Evolutionary conservation across 2,329 filamentous ascomycete species (phyloP), one percentile per base, ranked within the genome.

Genomic region (Penicillium sp.): DNA sequence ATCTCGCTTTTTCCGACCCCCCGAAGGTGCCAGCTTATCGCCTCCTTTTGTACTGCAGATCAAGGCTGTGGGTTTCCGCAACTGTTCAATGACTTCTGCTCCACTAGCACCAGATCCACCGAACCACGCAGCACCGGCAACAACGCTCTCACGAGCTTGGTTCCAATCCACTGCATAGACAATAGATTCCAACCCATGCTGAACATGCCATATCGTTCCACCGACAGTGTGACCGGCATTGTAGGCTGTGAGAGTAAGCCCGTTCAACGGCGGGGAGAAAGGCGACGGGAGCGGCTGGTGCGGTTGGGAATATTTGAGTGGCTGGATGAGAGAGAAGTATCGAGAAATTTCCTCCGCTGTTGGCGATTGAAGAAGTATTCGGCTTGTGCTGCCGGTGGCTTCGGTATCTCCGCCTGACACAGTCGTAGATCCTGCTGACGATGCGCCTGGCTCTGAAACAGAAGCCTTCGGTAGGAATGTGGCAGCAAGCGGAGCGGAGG

Each of bases 121-220:
- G 40, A 99, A 82, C 91, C 94, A 97, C 26, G 93, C 91, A 22
- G 94, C 94, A 60, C 93, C 93, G 0, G 93, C 87, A 57, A 96
- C 87, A 16, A 97, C 91, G 75, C 96, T 96, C 72, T 99, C 94
- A 64, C 91, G 86, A n/a, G 89, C 91, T 75, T 97, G 92, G 66
- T 97, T 97, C 94, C 94, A 99, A 69, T 97, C 93, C 17, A 97
- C 90, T 0, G 94, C 93, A 67, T 99, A 97, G 1, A 99, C 92
- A 40, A 99, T 93, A 0, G 92, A 97, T 73, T 99, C 94, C 69
- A 97, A 83, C 0, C 92, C 91, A 77, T 97, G 91, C 68, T 97
- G 93, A 61, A 99, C 92, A 68, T 97, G 93, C 94, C 94, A 99
- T 78, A 99, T 96, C 25, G 94, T 97, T 53, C 94, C 94, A 72